These are phyloP conservation scores for Trypanosoma platydactyli DNA, from an alignment of 208 protist species.

Conservation along the genomic window DNA sequence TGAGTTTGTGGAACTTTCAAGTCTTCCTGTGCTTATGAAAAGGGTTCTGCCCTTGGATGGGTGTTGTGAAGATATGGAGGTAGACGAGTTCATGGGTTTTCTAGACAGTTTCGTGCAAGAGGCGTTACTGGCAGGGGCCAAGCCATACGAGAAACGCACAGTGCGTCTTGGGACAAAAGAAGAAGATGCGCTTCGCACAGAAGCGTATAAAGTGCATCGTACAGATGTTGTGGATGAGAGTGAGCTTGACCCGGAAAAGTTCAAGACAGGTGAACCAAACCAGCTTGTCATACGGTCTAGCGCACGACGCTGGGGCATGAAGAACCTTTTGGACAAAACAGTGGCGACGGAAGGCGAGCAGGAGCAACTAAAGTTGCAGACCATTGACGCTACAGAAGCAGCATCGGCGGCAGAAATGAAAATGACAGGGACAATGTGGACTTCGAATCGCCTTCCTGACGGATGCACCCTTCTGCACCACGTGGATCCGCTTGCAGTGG, in stretches of 20 bases:
- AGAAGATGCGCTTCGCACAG: constrained; percentile 33
- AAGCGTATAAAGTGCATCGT: constrained; percentile 36
- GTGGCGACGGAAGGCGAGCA: not conserved
- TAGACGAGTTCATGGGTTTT: constrained; percentile 53
- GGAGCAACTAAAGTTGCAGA: no score
- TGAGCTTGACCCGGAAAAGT: constrained; percentile 8
- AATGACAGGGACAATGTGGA: not conserved
- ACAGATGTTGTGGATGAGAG: constrained; percentile 27
- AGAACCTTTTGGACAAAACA: constrained; percentile 27
- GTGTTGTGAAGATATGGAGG: constrained; percentile 67
- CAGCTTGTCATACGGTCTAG: constrained; percentile 21
- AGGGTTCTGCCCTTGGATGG: constrained; percentile 70
- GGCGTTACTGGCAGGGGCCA: constrained; percentile 44
- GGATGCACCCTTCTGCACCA: constrained; percentile 19
- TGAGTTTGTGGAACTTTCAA: constrained; percentile 58
- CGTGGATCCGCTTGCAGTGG: constrained; percentile 12
- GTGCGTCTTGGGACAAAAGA: constrained; percentile 19
- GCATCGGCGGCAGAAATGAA: not conserved
- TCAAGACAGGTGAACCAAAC: constrained; percentile 19
- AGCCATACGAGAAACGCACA: constrained; percentile 36
- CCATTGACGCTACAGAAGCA: not conserved
- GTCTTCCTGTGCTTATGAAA: constrained; percentile 47
- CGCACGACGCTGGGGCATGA: constrained; percentile 34
- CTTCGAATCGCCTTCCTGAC: constrained; percentile 6
- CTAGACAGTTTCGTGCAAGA: constrained; percentile 49